phyloP scores from a whole-genome alignment of 495 filamentous ascomycete genomes.

The Podospora appendiculata region DNA sequence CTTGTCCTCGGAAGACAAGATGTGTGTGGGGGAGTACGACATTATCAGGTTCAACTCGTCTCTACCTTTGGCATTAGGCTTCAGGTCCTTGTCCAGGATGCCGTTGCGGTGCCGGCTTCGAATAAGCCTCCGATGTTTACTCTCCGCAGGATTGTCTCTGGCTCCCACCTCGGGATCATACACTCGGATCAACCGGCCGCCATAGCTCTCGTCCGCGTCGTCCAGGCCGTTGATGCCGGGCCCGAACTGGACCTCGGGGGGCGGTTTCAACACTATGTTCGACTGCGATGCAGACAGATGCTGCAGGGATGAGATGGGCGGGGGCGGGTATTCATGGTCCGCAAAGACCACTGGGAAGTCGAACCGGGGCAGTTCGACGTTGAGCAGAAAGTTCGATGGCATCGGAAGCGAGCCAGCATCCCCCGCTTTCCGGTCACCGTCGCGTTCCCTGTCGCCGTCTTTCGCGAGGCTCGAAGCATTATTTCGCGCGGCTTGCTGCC shows the following conservation, averaged over 20 bases:
- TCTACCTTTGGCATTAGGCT: slow-evolving; percentile 91
- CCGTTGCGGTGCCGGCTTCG: slow-evolving; percentile 84
- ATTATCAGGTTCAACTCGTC: slow-evolving; percentile 90
- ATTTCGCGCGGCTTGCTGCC: slow-evolving; percentile 15
- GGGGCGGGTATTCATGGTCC: slow-evolving; percentile 84
- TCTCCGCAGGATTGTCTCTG: slow-evolving; percentile 87
- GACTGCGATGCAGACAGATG: slow-evolving; percentile 55
- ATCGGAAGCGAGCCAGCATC: slow-evolving; percentile 43
- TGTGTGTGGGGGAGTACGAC: slow-evolving; percentile 85
- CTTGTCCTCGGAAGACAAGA: slow-evolving; percentile 80
- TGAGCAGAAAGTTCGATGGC: slow-evolving; percentile 56
- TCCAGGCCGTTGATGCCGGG: slow-evolving; percentile 67
- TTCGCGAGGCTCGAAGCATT: slow-evolving; percentile 17
- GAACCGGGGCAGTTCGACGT: slow-evolving; percentile 88
- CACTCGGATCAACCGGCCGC: slow-evolving; percentile 62
- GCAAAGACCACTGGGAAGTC: slow-evolving; percentile 95
- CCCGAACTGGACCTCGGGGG: slow-evolving; percentile 74
- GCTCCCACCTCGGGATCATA: slow-evolving; percentile 92
- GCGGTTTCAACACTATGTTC: slow-evolving; percentile 63
- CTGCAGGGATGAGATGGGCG: slow-evolving; percentile 64
- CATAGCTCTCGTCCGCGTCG: slow-evolving; percentile 41
- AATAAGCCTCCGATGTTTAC: slow-evolving; percentile 86
- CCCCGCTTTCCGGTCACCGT: slow-evolving; percentile 2
- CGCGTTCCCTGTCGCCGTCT: slow-evolving; percentile 24
- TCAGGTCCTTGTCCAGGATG: slow-evolving; percentile 84